phyloP scores from a whole-genome alignment of 371 early-diverging fungal species.

The Coemansia sp. region DNA sequence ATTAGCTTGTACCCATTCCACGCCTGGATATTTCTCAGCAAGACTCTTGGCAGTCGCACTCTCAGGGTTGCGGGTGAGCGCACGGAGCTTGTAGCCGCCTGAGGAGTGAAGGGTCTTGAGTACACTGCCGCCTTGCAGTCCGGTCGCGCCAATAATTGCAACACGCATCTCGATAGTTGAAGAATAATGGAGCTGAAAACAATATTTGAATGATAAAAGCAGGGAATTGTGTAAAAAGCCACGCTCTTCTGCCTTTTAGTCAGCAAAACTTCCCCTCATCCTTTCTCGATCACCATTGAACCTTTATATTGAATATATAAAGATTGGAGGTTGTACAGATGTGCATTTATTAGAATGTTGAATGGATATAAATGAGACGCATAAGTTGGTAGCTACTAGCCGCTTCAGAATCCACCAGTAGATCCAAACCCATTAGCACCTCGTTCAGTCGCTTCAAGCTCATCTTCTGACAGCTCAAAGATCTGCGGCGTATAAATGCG shows the following conservation, averaged over 20 bases:
- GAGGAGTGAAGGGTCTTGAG: constrained; percentile 19
- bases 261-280: neutral
- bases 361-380: too few relatives aligned
- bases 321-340: too few relatives aligned
- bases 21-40: constrained; percentile 20
- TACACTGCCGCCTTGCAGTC: constrained; percentile 38
- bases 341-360: too few relatives aligned
- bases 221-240: too few relatives aligned
- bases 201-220: neutral
- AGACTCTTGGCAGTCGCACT: constrained; percentile 1
- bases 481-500: constrained; percentile 79
- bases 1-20: constrained; percentile 17
- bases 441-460: constrained; percentile 63
- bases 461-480: constrained; percentile 67
- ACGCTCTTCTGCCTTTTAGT: too few relatives aligned
- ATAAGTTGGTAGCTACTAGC: too few relatives aligned
- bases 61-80: constrained; percentile 16
- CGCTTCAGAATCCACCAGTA: constrained; percentile 63
- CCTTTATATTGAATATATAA: too few relatives aligned
- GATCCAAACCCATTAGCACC: constrained; percentile 94
- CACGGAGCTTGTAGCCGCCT: constrained; percentile 24
- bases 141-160: constrained; percentile 34
- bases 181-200: neutral
- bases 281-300: neutral
- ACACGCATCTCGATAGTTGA: constrained; percentile 14